phyloP scores from a whole-genome alignment of 2,329 filamentous ascomycete species.

The Alternaria sp. region DNA sequence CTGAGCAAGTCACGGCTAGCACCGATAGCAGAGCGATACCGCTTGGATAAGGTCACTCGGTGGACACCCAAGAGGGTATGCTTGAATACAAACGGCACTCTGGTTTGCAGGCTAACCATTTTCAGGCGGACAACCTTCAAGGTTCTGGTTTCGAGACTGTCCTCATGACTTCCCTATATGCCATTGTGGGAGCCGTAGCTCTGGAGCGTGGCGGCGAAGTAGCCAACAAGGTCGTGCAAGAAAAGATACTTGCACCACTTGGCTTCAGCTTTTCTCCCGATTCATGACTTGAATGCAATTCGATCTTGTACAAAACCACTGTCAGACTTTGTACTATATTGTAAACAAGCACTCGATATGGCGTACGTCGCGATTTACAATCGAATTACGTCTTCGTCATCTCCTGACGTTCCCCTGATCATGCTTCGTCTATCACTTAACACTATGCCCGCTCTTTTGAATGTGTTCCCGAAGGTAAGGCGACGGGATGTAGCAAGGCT shows the following conservation, averaged over 20 bases:
- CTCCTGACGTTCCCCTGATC: too few relatives aligned
- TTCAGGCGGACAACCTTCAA: conserved; percentile 70
- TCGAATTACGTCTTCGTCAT: too few relatives aligned
- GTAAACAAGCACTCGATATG: conserved; percentile 18
- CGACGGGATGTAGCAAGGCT: too few relatives aligned
- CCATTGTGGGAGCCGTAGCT: conserved; percentile 88
- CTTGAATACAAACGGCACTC: conserved; percentile 7
- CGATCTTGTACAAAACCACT: conserved; percentile 16
- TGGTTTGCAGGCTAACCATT: conserved; percentile 2
- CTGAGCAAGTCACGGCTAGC: conserved; percentile 72
- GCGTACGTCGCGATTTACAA: too few relatives aligned
- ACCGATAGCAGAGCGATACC: conserved; percentile 72
- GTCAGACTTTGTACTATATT: conserved; percentile 18
- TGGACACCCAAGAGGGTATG: conserved; percentile 88
- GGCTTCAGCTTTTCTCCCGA: conserved; percentile 43
- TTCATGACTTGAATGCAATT: conserved; percentile 14
- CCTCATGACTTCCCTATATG: conserved; percentile 79
- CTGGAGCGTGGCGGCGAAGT: conserved; percentile 84
- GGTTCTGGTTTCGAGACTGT: conserved; percentile 78
- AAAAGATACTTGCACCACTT: conserved; percentile 71
- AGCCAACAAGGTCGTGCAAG: conserved; percentile 76
- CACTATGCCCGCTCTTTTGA: too few relatives aligned
- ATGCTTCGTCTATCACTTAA: too few relatives aligned
- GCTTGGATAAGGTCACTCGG: conserved; percentile 77
- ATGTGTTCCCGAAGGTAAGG: too few relatives aligned